Evolutionary conservation across 2,329 filamentous ascomycete genomes (phyloP), one percentile per base, ranked within the genome.

Genomic region (Hypoxylon sp.): DNA sequence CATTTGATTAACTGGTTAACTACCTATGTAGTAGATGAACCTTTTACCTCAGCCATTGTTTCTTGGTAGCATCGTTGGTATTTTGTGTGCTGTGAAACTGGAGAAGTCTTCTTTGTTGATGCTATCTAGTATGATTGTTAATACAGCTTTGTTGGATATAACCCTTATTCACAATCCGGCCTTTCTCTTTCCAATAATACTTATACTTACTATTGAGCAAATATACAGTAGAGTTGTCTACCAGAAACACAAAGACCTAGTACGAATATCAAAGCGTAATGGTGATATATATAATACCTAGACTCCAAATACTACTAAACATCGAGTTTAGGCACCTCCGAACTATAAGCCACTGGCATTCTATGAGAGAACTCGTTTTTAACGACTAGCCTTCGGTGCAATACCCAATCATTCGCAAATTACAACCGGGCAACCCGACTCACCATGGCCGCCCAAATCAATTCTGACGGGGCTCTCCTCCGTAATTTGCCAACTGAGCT

Each of bases 401-500:
- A 11, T 17, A 49, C 25, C 28, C 14, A 30, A n/a, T 17, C 17
- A 10, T 30, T 28, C 13, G 25, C 14, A 49, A 30, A 32, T 48
- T n/a, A 10, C 11, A 28, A 41, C 36, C 5, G 36, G n/a, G n/a
- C 9, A 21, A 19, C 19, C 7, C 38, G 38, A 17, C n/a, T n/a
- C 38, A 43, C 21, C n/a, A 57, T 46, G 41, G n/a, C 5, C 14
- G 13, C 34, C 36, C 1, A 25, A 3, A 43, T 19, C 13, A 17
- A 28, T n/a, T 13, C 6, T 10, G 14, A n/a, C 23, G 23, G 14
- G 14, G 32, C 21, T 25, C 11, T 34, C 45, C 41, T 63, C 28
- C 19, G 30, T 3, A 49, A 6, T 9, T 62, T 65, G 13, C 53
- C 61, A 21, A 6, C 23, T 25, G 61, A 68, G 2, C 7, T 68